phyloP scores from a whole-genome alignment of 1,284 basidiomycete genomes.

The Violaceomyces palustris region DNA sequence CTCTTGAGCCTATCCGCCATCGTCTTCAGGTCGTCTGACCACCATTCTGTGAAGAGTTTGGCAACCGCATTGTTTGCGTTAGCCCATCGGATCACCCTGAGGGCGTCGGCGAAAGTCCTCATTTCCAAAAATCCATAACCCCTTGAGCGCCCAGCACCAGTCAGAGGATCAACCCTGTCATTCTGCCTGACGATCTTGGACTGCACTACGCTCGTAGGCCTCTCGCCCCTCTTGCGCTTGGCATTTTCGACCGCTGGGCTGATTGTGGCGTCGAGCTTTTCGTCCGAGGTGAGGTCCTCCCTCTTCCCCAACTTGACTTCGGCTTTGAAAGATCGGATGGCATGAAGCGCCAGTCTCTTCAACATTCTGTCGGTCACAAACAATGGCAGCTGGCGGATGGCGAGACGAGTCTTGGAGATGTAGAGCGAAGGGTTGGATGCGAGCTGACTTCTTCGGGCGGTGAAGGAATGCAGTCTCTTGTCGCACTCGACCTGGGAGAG shows the following conservation, averaged over 20 bases:
- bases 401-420: slow-evolving; percentile 87
- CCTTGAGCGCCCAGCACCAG: slow-evolving; percentile 77
- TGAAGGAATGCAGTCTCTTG: slow-evolving; percentile 40
- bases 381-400: slow-evolving; percentile 83
- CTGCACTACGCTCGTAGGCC: slow-evolving; percentile 66
- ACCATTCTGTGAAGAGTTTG: slow-evolving; percentile 37
- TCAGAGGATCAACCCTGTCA: slow-evolving; percentile 80
- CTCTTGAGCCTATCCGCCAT: slow-evolving; percentile 24
- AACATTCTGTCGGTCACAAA: slow-evolving; percentile 84
- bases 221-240: slow-evolving; percentile 55
- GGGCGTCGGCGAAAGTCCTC: slow-evolving; percentile 76
- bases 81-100: slow-evolving; percentile 85
- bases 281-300: slow-evolving; percentile 66
- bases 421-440: slow-evolving; percentile 85
- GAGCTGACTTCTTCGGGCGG: slow-evolving; percentile 52
- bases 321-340: slow-evolving; percentile 70
- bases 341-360: slow-evolving; percentile 79
- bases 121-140: slow-evolving; percentile 97
- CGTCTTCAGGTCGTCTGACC: slow-evolving; percentile 38
- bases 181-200: slow-evolving; percentile 81
- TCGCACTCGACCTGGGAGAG: slow-evolving; percentile 39
- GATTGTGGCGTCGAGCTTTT: slow-evolving; percentile 58
- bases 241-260: slow-evolving; percentile 34
- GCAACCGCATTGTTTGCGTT: slow-evolving; percentile 67
- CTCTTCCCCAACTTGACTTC: slow-evolving; percentile 70